phyloP scores from a whole-genome alignment of 805 yeast species.

The Pichia exigua region DNA sequence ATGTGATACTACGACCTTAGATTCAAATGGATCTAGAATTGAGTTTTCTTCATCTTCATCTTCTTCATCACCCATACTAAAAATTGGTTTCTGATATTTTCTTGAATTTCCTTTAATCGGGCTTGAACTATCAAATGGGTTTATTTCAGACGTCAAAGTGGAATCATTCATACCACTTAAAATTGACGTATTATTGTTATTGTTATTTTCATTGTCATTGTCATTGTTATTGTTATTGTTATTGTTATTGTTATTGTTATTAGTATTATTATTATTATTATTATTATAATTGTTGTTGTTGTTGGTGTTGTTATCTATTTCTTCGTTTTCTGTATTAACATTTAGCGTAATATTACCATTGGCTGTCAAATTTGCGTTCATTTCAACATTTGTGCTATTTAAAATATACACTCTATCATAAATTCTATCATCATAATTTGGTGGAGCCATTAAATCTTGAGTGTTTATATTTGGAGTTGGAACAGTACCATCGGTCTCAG shows the following conservation, averaged over 20 bases:
- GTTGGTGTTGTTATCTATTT: not conserved
- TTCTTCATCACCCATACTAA: conserved; percentile 26
- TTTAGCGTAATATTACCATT: not conserved
- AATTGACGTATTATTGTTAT: not conserved
- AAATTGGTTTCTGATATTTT: conserved; percentile 19
- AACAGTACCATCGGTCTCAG: conserved; percentile 3
- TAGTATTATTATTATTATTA: not conserved
- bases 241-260: not conserved
- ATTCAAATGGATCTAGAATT: conserved; percentile 1
- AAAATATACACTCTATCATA: conserved; percentile 57
- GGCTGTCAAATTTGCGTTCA: not conserved
- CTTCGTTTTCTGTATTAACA: not conserved
- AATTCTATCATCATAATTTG: conserved; percentile 72
- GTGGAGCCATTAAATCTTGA: conserved; percentile 65
- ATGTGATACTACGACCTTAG: not conserved
- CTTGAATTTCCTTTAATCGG: not conserved
- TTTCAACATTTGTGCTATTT: conserved; percentile 20
- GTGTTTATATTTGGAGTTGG: conserved; percentile 21
- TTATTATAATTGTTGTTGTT: not conserved
- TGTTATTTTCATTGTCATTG: not conserved
- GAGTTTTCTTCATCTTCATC: conserved; percentile 3
- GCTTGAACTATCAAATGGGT: not conserved
- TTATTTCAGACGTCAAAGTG: not conserved
- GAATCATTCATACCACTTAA: not conserved
- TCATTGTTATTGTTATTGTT: not conserved